Percentiles rank a stretch among this genome's conserved stretches.
Conservation (phyloP, 306 rosid species). For the Rosa chinensis region DNA sequence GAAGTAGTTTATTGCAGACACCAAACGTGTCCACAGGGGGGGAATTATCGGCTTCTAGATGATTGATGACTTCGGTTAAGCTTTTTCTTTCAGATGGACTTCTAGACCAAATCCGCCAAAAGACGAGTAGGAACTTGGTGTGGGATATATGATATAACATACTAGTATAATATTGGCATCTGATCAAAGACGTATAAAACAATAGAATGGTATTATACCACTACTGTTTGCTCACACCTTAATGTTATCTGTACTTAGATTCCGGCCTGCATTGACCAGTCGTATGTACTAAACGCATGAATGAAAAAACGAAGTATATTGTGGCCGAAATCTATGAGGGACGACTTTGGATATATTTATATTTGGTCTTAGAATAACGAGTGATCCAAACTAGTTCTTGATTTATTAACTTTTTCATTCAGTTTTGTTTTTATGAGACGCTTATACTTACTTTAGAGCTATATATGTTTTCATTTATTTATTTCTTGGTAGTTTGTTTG, state of each 20-base stretch:
- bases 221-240: not conserved
- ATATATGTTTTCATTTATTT: no score
- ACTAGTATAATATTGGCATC: not conserved
- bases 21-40: constrained; percentile 15
- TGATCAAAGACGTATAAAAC: not conserved
- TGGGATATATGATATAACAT: not conserved
- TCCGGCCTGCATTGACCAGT: not conserved
- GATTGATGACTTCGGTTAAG: not conserved
- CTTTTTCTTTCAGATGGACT: not conserved
- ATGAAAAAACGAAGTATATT: no score
- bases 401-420: no score
- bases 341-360: not conserved
- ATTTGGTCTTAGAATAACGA: not conserved
- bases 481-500: no score
- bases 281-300: not conserved
- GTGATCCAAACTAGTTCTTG: not conserved
- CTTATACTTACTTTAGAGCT: no score
- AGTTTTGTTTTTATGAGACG: no score
- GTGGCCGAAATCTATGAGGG: not conserved
- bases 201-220: not conserved
- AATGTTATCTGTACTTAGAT: not conserved
- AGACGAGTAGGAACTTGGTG: not conserved
- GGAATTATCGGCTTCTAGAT: constrained; percentile 24
- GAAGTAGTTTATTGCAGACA: not conserved
- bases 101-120: not conserved